phyloP scores from a whole-genome alignment of 164 flowering plant genomes.

The Buxus sempervirens region DNA sequence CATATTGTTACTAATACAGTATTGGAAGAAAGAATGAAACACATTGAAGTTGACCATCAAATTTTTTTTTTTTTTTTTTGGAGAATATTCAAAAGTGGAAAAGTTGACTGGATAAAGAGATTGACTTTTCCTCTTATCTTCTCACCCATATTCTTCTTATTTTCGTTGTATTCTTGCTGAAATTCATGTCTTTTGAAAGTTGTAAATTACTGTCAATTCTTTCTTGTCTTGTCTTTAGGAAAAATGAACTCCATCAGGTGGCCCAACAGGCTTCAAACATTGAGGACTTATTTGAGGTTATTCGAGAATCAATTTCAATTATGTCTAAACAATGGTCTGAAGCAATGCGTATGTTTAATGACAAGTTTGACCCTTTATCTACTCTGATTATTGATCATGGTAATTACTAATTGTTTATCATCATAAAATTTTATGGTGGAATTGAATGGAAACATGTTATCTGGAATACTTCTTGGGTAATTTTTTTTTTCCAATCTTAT shows the following conservation, averaged over 20 bases:
- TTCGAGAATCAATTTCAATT: slow-evolving; percentile 68
- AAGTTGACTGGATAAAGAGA: too few relatives aligned
- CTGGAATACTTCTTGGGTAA: neutral
- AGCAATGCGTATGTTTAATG: slow-evolving; percentile 76
- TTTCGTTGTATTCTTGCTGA: too few relatives aligned
- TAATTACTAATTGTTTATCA: slow-evolving; percentile 23
- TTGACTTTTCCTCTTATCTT: too few relatives aligned
- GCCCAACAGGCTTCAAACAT: slow-evolving; percentile 96
- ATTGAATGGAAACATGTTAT: neutral
- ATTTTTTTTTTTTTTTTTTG: too few relatives aligned
- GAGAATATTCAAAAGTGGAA: too few relatives aligned
- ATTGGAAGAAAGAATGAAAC: too few relatives aligned
- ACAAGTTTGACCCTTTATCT: slow-evolving; percentile 72
- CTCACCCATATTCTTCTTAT: too few relatives aligned
- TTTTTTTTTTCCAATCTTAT: slow-evolving; percentile 8
- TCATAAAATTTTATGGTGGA: neutral
- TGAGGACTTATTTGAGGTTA: slow-evolving; percentile 78
- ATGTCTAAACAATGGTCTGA: slow-evolving; percentile 95
- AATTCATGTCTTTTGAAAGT: too few relatives aligned
- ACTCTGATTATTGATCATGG: slow-evolving; percentile 77
- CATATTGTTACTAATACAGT: too few relatives aligned
- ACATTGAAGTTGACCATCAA: too few relatives aligned
- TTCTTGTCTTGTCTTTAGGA: slow-evolving; percentile 42
- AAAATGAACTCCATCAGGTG: slow-evolving; percentile 92
- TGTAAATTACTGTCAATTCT: neutral